Conservation (phyloP, 768 basidiomycete genomes). For the Boletus rubroflammeus region DNA sequence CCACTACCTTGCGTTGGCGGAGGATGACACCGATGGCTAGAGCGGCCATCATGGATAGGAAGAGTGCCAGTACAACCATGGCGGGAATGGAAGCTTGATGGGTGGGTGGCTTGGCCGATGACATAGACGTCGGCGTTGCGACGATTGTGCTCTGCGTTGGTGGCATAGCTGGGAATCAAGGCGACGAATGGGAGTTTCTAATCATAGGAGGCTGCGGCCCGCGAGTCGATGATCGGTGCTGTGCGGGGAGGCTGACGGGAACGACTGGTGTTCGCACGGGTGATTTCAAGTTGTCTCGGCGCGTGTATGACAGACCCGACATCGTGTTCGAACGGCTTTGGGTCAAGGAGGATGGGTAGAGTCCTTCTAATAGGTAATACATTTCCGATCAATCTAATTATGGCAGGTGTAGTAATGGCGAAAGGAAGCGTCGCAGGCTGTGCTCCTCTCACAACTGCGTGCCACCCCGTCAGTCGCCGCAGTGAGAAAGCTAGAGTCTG, state of each 20-base stretch:
- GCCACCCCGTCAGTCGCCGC: not conserved
- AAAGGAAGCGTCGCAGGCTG: not conserved
- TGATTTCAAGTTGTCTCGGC: not conserved
- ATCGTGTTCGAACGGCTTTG: not conserved
- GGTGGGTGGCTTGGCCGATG: not conserved
- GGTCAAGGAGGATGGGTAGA: not conserved
- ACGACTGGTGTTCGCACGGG: not conserved
- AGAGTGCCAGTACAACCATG: conserved; percentile 18
- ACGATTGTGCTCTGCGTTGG: conserved; percentile 10
- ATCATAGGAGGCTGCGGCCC: not conserved
- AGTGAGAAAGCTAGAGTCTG: not conserved
- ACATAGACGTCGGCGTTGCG: not conserved
- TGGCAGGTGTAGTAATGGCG: conserved; percentile 10
- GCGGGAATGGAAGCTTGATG: conserved; percentile 17
- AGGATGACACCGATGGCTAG: conserved; percentile 19
- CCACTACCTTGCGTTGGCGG: conserved; percentile 13
- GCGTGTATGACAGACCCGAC: not conserved
- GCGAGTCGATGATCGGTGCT: not conserved
- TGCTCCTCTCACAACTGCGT: not conserved
- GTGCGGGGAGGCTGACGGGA: conserved; percentile 13
- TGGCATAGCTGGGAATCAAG: conserved; percentile 9
- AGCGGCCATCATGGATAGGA: conserved; percentile 17
- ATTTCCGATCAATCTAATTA: conserved; percentile 7
- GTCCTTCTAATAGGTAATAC: not conserved
- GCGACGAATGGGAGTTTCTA: not conserved